Conservation (phyloP, 202 grass and related monocot genomes). For the Panicum virgatum region DNA sequence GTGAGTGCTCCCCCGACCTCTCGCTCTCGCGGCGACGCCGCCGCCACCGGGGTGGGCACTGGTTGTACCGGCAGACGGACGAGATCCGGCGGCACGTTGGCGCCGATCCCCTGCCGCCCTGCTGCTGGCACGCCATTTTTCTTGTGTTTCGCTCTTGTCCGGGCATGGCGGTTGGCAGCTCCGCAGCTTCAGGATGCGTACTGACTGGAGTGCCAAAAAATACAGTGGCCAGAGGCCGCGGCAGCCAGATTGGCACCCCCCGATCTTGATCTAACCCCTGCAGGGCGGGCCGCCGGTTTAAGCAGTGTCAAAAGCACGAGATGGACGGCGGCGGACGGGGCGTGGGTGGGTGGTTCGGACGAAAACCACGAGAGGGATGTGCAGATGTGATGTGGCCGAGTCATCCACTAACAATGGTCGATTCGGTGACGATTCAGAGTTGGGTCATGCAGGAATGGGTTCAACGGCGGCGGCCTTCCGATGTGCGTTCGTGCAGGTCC, state of each 20-base stretch:
- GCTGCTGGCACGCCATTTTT: background rate
- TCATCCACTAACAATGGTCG: background rate
- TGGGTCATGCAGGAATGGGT: background rate
- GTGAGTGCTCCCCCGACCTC: too few relatives aligned
- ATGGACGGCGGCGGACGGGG: background rate
- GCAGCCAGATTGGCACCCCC: background rate
- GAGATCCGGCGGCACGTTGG: slow-evolving; percentile 31
- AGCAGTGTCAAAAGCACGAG: too few relatives aligned
- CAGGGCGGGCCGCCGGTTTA: too few relatives aligned
- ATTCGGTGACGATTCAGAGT: background rate
- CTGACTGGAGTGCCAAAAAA: background rate
- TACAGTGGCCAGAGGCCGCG: background rate
- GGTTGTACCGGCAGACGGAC: slow-evolving; percentile 7
- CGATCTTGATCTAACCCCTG: background rate
- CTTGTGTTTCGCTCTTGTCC: slow-evolving; percentile 17
- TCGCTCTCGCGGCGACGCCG: too few relatives aligned
- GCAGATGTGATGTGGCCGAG: background rate
- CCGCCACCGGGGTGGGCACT: too few relatives aligned
- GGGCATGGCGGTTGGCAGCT: slow-evolving; percentile 20
- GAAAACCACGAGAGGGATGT: background rate
- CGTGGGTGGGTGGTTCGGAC: background rate
- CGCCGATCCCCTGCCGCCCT: slow-evolving; percentile 29
- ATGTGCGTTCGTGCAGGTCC: too few relatives aligned
- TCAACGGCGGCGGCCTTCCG: background rate
- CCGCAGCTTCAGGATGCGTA: background rate